Evolutionary conservation across 495 filamentous ascomycete species (phyloP).

Genomic region (Chaetomidium leptoderma): DNA sequence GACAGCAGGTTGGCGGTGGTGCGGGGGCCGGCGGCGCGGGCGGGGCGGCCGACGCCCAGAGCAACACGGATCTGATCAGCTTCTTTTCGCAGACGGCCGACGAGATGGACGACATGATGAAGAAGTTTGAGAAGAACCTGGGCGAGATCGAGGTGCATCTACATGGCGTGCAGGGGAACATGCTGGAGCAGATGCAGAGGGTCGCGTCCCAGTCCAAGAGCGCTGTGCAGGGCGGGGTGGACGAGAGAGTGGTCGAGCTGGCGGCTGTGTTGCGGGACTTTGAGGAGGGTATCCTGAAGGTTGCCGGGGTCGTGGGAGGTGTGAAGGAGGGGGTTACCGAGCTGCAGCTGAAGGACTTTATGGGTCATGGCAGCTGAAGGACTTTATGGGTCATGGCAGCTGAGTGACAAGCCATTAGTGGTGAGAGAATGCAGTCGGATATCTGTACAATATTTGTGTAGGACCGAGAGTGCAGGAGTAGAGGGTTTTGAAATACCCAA

Average conservation of each 20-base stretch:
- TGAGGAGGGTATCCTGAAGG: slow-evolving; percentile 70
- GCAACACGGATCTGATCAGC: slow-evolving; percentile 60
- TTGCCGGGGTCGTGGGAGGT: slow-evolving; percentile 65
- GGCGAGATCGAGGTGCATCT: slow-evolving; percentile 81
- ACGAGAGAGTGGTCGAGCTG: slow-evolving; percentile 48
- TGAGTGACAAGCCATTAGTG: too few species aligned
- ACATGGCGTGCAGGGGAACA: slow-evolving; percentile 64
- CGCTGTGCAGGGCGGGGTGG: slow-evolving; percentile 38
- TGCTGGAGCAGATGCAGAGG: slow-evolving; percentile 65
- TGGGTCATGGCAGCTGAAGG: slow-evolving; percentile 27
- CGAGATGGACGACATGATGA: slow-evolving; percentile 63
- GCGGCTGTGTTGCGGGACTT: slow-evolving; percentile 69
- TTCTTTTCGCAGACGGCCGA: slow-evolving; percentile 72
- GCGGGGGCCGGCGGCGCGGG: slow-evolving; percentile 9
- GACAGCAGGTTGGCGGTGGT: slow-evolving; percentile 29
- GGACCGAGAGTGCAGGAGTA: not conserved
- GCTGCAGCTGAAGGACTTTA: slow-evolving; percentile 56
- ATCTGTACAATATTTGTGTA: slow-evolving; percentile 1
- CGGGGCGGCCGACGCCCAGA: slow-evolving; percentile 53
- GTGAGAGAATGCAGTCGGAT: not conserved
- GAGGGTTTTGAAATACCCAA: slow-evolving; percentile 2
- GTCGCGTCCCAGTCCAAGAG: slow-evolving; percentile 54
- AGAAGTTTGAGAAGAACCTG: slow-evolving; percentile 62
- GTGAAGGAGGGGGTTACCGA: slow-evolving; percentile 68
- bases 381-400: too few species aligned